These are phyloP conservation scores for Parastagonospora avenae DNA, from an alignment of 2,329 filamentous ascomycete genomes.

Conservation along the genomic window DNA sequence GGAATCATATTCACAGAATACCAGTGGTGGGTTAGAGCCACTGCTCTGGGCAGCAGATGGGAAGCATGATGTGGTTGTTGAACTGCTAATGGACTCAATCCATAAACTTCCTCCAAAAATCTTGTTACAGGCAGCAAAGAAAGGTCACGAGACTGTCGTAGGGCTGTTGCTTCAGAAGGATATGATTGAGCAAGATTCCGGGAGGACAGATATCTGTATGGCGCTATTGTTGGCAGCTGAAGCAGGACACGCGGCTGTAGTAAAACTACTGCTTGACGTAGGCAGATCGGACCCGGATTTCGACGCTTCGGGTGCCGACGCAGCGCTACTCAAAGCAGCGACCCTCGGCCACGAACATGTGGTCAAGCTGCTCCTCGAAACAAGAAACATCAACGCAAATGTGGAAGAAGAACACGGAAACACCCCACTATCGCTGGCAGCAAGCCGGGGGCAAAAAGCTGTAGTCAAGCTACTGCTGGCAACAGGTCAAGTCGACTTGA, in stretches of 20 bases:
- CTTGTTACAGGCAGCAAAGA: background rate
- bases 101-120: background rate
- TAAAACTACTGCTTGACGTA: background rate
- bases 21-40: no score
- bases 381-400: background rate
- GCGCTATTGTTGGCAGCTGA: background rate
- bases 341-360: background rate
- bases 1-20: no score
- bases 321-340: background rate
- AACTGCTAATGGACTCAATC: background rate
- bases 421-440: background rate
- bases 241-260: background rate
- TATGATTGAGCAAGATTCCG: no score
- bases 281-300: background rate
- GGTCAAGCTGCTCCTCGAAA: background rate
- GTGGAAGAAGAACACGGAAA: background rate
- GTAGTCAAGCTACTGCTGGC: background rate
- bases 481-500: background rate
- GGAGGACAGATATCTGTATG: no score
- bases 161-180: background rate
- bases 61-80: background rate
- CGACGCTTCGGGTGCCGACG: no score
- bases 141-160: background rate
- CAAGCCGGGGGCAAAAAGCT: background rate
- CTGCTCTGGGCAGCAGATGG: background rate